Conservation (phyloP, 306 rosid genomes). For the Vachellia pachyceras region DNA sequence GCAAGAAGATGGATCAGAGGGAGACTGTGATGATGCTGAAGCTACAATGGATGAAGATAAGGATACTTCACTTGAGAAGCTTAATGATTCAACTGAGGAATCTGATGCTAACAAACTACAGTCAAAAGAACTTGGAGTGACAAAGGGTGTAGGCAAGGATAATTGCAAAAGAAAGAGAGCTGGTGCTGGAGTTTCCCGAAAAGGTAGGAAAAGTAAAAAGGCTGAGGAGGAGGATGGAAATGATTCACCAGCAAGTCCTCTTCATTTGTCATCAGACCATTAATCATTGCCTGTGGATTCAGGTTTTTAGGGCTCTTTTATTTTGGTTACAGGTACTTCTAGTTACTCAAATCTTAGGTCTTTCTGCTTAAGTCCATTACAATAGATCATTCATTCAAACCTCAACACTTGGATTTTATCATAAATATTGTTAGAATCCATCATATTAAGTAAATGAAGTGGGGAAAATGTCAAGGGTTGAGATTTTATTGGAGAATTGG, state of each 20-base stretch:
- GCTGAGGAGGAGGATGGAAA: slow-evolving; percentile 30
- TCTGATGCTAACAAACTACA: not conserved
- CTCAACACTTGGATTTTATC: not conserved
- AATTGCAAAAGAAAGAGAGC: slow-evolving; percentile 36
- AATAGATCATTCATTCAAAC: not conserved
- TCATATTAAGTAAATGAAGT: not conserved
- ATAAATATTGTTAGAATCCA: not conserved
- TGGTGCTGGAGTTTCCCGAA: not conserved
- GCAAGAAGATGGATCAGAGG: slow-evolving; percentile 28
- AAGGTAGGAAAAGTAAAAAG: not conserved
- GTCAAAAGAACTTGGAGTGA: not conserved
- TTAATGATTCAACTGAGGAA: slow-evolving; percentile 13
- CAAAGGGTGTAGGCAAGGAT: not conserved
- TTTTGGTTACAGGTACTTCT: not conserved
- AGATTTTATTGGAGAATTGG: not conserved
- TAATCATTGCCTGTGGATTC: not conserved
- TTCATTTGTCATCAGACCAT: slow-evolving; percentile 35
- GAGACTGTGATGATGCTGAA: slow-evolving; percentile 27
- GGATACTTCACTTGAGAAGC: slow-evolving; percentile 17
- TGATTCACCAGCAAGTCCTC: slow-evolving; percentile 57
- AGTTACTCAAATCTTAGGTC: not conserved
- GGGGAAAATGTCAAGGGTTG: not conserved
- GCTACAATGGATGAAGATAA: slow-evolving; percentile 17
- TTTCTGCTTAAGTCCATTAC: not conserved
- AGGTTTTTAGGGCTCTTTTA: not conserved